Evolutionary conservation across 495 filamentous ascomycete species (phyloP).

Genomic region (Letharia columbiana): DNA sequence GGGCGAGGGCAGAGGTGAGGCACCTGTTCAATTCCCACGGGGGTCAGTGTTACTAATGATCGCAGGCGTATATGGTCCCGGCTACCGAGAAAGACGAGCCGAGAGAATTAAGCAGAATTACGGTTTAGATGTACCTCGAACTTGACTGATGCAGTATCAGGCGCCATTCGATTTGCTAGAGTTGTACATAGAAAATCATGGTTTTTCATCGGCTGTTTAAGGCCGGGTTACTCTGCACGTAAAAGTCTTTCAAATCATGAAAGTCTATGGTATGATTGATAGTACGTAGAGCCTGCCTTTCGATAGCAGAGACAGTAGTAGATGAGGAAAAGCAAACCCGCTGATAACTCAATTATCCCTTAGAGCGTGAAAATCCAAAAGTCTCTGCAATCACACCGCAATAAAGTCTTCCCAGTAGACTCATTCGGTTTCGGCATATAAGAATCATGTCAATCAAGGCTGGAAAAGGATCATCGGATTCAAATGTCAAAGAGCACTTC

Average conservation of each 20-base stretch:
- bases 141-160: background rate
- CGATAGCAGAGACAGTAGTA: background rate
- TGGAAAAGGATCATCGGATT: slow-evolving; percentile 28
- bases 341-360: no score
- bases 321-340: no score
- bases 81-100: slow-evolving; percentile 78
- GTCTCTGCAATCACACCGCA: background rate
- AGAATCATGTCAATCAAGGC: background rate
- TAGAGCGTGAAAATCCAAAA: background rate
- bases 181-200: background rate
- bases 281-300: background rate
- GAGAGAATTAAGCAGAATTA: slow-evolving; percentile 83
- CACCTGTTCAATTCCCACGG: background rate
- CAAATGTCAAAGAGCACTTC: slow-evolving; percentile 60
- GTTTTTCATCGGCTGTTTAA: background rate
- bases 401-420: background rate
- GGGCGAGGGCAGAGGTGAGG: slow-evolving; percentile 81
- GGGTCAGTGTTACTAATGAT: background rate
- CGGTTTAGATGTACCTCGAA: slow-evolving; percentile 43
- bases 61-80: slow-evolving; percentile 70
- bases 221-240: background rate
- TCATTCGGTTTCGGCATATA: background rate
- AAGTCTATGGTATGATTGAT: background rate
- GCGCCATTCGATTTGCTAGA: background rate
- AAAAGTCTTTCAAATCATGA: background rate